Percentiles rank a stretch among this genome's conserved stretches.
phyloP scores from a whole-genome alignment of 805 yeast genomes.

The Ogataea philodendri region DNA sequence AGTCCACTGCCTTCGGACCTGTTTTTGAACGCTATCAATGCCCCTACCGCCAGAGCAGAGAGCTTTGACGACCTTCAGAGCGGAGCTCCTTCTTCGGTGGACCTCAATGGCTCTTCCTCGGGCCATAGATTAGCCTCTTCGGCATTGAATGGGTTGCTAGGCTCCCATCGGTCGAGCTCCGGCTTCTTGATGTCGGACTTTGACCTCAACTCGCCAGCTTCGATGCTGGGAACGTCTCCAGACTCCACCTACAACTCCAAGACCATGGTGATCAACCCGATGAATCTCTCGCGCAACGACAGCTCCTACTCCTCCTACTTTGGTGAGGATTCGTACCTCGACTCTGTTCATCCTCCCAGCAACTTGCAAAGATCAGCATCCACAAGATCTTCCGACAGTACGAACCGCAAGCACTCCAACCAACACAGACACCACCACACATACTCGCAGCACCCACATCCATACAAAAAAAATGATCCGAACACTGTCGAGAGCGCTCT shows the following conservation, averaged over 20 bases:
- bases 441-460: slow-evolving; percentile 26
- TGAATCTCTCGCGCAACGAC: slow-evolving; percentile 7
- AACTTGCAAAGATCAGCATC: slow-evolving; percentile 21
- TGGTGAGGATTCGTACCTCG: slow-evolving; percentile 19
- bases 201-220: slow-evolving; percentile 23
- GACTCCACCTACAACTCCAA: slow-evolving; percentile 10
- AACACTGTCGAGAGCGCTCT: slow-evolving; percentile 11
- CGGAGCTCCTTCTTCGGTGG: no score
- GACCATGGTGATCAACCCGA: slow-evolving; percentile 8
- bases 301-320: slow-evolving; percentile 12
- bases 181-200: slow-evolving; percentile 32
- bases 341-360: slow-evolving; percentile 19
- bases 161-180: slow-evolving; percentile 7
- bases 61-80: no score
- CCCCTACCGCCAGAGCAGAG: no score
- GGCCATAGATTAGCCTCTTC: slow-evolving; percentile 33
- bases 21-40: slow-evolving; percentile 6
- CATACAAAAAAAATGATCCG: slow-evolving; percentile 21
- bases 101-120: slow-evolving; percentile 32
- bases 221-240: slow-evolving; percentile 21
- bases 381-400: slow-evolving; percentile 14
- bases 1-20: slow-evolving; percentile 15
- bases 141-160: slow-evolving; percentile 27
- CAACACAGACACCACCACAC: slow-evolving; percentile 18
- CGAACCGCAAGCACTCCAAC: slow-evolving; percentile 10